Conservation (phyloP, 805 yeast genomes). For the Suhomyces sp. region DNA sequence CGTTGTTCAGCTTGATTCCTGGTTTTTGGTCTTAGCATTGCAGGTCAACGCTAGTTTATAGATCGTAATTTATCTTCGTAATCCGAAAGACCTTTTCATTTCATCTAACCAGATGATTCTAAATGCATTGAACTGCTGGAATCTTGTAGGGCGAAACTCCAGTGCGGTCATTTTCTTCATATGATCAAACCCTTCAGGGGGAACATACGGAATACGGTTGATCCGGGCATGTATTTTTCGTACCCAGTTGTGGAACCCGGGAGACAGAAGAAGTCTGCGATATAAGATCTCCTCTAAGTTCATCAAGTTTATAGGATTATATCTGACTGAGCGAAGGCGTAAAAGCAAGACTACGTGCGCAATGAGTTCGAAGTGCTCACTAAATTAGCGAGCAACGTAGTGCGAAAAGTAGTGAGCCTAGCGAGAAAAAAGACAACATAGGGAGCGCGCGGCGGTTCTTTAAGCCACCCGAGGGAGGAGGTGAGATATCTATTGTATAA, state of each 20-base stretch:
- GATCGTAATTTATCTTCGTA: slow-evolving; percentile 27
- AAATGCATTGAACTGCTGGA: slow-evolving; percentile 61
- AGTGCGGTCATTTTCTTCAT: slow-evolving; percentile 19
- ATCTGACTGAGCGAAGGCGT: neutral
- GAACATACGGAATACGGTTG: slow-evolving; percentile 53
- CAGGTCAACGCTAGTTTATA: neutral
- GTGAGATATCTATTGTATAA: neutral
- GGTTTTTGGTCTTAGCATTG: neutral
- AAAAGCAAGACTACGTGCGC: neutral
- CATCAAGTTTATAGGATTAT: slow-evolving; percentile 13
- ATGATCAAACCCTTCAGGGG: slow-evolving; percentile 14
- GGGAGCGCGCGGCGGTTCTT: neutral
- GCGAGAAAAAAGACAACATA: neutral
- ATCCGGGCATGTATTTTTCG: slow-evolving; percentile 58
- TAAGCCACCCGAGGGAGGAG: neutral
- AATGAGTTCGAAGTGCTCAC: neutral
- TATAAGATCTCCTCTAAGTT: slow-evolving; percentile 47
- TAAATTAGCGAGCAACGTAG: slow-evolving; percentile 5
- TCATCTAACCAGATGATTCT: slow-evolving; percentile 60
- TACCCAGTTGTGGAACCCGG: slow-evolving; percentile 61
- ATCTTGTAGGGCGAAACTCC: slow-evolving; percentile 46
- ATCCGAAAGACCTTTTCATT: slow-evolving; percentile 50
- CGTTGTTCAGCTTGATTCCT: no score
- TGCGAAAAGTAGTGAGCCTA: neutral
- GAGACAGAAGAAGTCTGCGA: slow-evolving; percentile 50